These are phyloP conservation scores for Immersiella caudata DNA, from an alignment of 495 filamentous ascomycete species.

Conservation along the genomic window DNA sequence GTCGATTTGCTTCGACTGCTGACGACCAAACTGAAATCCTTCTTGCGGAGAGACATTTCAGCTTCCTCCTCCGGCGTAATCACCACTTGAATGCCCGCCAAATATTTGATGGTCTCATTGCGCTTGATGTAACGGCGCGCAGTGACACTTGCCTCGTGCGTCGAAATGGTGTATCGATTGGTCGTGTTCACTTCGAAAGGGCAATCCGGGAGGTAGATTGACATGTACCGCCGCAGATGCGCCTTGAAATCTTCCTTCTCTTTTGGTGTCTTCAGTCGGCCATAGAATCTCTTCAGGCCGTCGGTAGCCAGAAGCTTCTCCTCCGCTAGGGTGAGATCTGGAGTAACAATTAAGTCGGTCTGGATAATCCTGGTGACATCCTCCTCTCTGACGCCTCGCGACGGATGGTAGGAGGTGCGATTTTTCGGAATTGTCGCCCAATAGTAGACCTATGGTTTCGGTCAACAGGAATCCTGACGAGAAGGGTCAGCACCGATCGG, in stretches of 20 bases:
- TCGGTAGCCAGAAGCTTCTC: slow-evolving; percentile 68
- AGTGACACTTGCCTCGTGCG: slow-evolving; percentile 85
- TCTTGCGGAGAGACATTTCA: slow-evolving; percentile 71
- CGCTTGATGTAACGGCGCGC: slow-evolving; percentile 75
- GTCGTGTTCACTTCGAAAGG: slow-evolving; percentile 93
- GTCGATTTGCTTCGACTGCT: slow-evolving; percentile 87
- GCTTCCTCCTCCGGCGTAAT: slow-evolving; percentile 90
- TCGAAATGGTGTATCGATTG: slow-evolving; percentile 90
- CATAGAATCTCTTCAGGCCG: slow-evolving; percentile 71
- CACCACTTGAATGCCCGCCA: slow-evolving; percentile 83
- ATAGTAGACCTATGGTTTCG: slow-evolving; percentile 71
- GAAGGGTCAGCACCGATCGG: neutral
- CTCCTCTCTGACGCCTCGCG: slow-evolving; percentile 78
- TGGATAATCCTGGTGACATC: slow-evolving; percentile 79
- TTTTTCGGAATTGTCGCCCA: slow-evolving; percentile 98
- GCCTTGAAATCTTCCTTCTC: slow-evolving; percentile 86
- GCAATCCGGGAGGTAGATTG: slow-evolving; percentile 88
- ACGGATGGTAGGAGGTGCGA: slow-evolving; percentile 79
- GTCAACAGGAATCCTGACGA: slow-evolving; percentile 1
- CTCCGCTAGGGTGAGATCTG: slow-evolving; percentile 70
- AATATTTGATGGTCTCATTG: slow-evolving; percentile 86
- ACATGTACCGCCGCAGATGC: slow-evolving; percentile 88
- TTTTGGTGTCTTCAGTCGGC: slow-evolving; percentile 66
- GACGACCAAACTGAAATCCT: slow-evolving; percentile 95
- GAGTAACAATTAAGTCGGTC: slow-evolving; percentile 71